Percentiles rank a stretch among this genome's conserved stretches.
phyloP scores from a whole-genome alignment of 192 early-diverging fungal species.

The Backusella morwellensis region DNA sequence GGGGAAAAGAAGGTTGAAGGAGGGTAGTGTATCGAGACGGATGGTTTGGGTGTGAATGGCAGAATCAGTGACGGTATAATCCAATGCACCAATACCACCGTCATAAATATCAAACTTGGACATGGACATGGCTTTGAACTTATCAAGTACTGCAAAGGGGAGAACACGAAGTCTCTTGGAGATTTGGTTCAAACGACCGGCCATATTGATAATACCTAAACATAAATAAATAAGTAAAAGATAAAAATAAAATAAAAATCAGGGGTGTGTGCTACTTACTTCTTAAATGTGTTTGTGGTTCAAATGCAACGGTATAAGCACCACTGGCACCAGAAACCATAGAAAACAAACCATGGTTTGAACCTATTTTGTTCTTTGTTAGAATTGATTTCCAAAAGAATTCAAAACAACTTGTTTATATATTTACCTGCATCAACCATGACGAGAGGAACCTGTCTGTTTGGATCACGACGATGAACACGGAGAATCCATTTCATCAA shows the following conservation, averaged over 20 bases:
- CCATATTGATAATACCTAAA: conserved; percentile 32
- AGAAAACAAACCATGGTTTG: conserved; percentile 39
- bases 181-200: conserved; percentile 26
- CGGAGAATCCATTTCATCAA: conserved; percentile 41
- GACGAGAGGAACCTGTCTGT: conserved; percentile 22
- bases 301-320: conserved; percentile 35
- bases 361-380: conserved; percentile 11
- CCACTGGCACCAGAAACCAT: conserved; percentile 36
- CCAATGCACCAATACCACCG: conserved; percentile 29
- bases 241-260: not conserved
- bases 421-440: conserved; percentile 38
- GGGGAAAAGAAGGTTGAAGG: conserved; percentile 25
- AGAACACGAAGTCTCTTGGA: conserved; percentile 25
- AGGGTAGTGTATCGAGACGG: conserved; percentile 29
- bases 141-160: conserved; percentile 37
- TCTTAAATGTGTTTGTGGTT: conserved; percentile 37
- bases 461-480: conserved; percentile 32
- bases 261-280: conserved; percentile 3
- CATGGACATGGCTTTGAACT: conserved; percentile 27
- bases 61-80: conserved; percentile 2
- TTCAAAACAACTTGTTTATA: not conserved
- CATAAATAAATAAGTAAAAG: not conserved
- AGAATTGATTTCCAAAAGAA: too few relatives aligned
- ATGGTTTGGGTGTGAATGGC: conserved; percentile 35
- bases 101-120: conserved; percentile 25